Conservation (phyloP, 2,329 filamentous ascomycete species). For the Colletotrichum musae region DNA sequence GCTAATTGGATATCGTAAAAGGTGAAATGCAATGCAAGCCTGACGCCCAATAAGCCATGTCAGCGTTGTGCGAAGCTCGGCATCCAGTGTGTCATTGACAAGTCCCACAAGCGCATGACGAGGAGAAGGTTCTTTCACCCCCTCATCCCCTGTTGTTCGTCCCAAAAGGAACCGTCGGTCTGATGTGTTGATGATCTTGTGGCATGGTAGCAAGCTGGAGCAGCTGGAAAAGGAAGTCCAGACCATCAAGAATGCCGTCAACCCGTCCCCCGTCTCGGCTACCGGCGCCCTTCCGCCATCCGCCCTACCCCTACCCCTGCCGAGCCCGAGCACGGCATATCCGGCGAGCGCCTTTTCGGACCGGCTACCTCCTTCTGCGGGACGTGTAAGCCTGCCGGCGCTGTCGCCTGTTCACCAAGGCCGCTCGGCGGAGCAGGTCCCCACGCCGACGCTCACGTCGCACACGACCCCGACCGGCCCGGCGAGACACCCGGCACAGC, state of each 20-base stretch:
- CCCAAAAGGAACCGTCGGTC: slow-evolving; percentile 1
- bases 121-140: slow-evolving; percentile 55
- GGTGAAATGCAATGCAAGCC: slow-evolving; percentile 62
- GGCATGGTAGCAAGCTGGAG: slow-evolving; percentile 64
- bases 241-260: slow-evolving; percentile 52
- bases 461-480: slow-evolving; percentile 49
- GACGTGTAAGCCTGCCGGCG: slow-evolving; percentile 34
- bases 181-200: slow-evolving; percentile 18
- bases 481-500: slow-evolving; percentile 49
- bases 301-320: slow-evolving; percentile 44
- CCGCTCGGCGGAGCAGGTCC: slow-evolving; percentile 34
- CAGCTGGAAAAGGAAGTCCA: slow-evolving; percentile 46
- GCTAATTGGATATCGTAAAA: slow-evolving; percentile 43
- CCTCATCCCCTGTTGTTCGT: background rate
- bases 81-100: slow-evolving; percentile 61
- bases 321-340: slow-evolving; percentile 48
- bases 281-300: slow-evolving; percentile 14
- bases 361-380: slow-evolving; percentile 35
- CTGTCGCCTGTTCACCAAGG: slow-evolving; percentile 31
- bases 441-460: slow-evolving; percentile 47
- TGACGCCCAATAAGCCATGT: slow-evolving; percentile 56
- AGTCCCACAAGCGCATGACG: slow-evolving; percentile 62
- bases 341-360: slow-evolving; percentile 43
- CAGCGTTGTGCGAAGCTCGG: slow-evolving; percentile 61
- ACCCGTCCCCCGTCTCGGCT: slow-evolving; percentile 42